Base-by-base conservation (phyloP, 345 rosid genomes). In the Pistacia atlantica region DNA sequence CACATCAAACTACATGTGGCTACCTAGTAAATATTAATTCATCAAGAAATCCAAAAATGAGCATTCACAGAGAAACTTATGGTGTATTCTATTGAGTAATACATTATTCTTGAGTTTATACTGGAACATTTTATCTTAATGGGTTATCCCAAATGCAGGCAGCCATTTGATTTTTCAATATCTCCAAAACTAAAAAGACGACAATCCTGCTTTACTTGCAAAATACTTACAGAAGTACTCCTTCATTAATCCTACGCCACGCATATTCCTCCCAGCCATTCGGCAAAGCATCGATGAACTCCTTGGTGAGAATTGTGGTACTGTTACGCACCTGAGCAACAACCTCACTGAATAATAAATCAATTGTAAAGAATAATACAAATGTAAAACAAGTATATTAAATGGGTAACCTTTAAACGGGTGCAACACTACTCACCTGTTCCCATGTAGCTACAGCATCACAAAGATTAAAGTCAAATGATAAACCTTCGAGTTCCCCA, bases 381-480 rank as follows among this genome's bases (percentile, higher is more conserved):
- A 54, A 48, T 35, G 54, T 62, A 67, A 35, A 66, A 69, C 22
- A 72, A 51, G 18, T 2, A 66, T 22, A 63, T n/a, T 37, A 51
- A n/a, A 77, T 28, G 11, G 37, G 46, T 68, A 77, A 74, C 10
- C 38, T 65, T 68, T 52, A 58, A 33, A 64, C 16, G 55, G 52
- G 65, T 1, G 20, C 11, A 58, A 67, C 49, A 78, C 79, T 59
- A 51, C 80, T 81, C 82, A 88, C 90, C 89, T 83, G 87, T 84
- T 95, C 98, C 98, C 98, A 91, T n/a, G 94, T 90, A 71, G 94
- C 98, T 77, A 93, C 93, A 71, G 95, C 98, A 86, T 97, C 99
- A 14, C 97, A 97, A 22, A 91, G 84, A 81, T 94, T 76, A 84
- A 94, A 91, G 74, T 88, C 93, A 76, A 92, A 94, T 9, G 93